Base-by-base conservation (phyloP, 2,329 filamentous ascomycete species). In the Aspergillus melleus region DNA sequence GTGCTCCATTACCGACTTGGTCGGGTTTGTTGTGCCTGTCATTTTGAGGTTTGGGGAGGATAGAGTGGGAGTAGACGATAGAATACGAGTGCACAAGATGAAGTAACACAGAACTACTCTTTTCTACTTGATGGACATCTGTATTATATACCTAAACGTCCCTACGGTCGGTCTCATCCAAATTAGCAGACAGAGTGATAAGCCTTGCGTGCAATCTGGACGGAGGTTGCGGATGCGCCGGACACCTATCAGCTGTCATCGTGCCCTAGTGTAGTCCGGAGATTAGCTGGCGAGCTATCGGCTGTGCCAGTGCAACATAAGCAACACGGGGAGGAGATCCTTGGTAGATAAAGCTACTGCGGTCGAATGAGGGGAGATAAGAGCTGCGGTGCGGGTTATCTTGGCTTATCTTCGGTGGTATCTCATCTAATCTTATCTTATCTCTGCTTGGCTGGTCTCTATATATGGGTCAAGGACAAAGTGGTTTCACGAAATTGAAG, bases 361-460 rank as follows among this genome's bases (percentile, higher is more conserved):
- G 14, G 16, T 8, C 14, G 4, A 8, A n/a, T 5, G 14, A 14
- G 16, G 14, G 36, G 36, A 42, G 36, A 42, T 42, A 42, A 42
- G 14, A 36, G 19, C 36, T 1, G 30, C 9, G 14, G 36, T 16
- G 3, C 14, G 36, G 6, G 4, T n/a, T 39, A 39, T 39, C 36
- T 39, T 12, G 36, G 36, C 36, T 42, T 42, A 42, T 42, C 36
- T 42, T n/a, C 36, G 32, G 11, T 14, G 12, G 36, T 50, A 26
- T 59, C 42, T 42, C 36, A 46, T 59, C 57, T 16, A 47, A 55
- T 39, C 52, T 49, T 50, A 32, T 46, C 42, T 54, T 19, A 29
- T 54, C 52, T 47, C 54, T 51, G 6, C 16, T 26, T 3, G 26
- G 26, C 26, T 29, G 26, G 26, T 26, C 26, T 26, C n/a, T n/a